Base-by-base conservation (phyloP, 2,329 filamentous ascomycete species). In the Hymenoscyphus fraxineus region DNA sequence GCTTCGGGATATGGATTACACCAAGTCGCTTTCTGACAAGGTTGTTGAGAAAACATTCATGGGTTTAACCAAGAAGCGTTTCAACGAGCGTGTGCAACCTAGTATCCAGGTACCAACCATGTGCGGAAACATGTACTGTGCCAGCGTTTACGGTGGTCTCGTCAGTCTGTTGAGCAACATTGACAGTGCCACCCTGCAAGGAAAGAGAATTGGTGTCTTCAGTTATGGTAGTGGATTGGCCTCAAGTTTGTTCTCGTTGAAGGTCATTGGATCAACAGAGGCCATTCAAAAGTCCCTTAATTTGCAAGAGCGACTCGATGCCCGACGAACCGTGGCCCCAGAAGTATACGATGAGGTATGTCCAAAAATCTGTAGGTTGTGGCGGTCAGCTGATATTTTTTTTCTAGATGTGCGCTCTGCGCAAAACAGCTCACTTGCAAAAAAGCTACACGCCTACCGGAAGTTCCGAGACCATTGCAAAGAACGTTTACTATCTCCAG, bases 21-120 rank as follows among this genome's bases (percentile, higher is more conserved):
- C 88, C 74, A 87, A 88, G 79, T 94, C 91, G 2, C 79, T 95
- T 72, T 87, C 85, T 67, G 91, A 95, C 82, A 93, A 92, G 83
- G 84, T 82, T 61, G 85, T 95, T 47, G 91, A 95, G 83, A 95
- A 94, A 86, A 89, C 88, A 67, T 95, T 95, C 78, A 91, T 95
- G 88, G 82, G 76, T 64, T 82, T 94, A 72, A 88, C 89, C 77
- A 94, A 95, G 86, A 93, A 93, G 84, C 86, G 85, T 72, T 94
- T 91, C 80, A 84, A 86, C 75, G 89, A 93, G 79, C 88, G 91
- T 73, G 88, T 95, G 72, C 82, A 83, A 76, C 89, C 90, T 61
- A 81, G 83, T 73, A 88, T 91, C 76, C 85, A 92, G 79, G 88
- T 92, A 41, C 87, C 91, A 70, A 93, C 90, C 69, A 85, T 90